A percentile compares a stretch with the other conserved stretches of the same genome.
Conservation (phyloP, 495 filamentous ascomycete species). For the Choiromyces venosus region DNA sequence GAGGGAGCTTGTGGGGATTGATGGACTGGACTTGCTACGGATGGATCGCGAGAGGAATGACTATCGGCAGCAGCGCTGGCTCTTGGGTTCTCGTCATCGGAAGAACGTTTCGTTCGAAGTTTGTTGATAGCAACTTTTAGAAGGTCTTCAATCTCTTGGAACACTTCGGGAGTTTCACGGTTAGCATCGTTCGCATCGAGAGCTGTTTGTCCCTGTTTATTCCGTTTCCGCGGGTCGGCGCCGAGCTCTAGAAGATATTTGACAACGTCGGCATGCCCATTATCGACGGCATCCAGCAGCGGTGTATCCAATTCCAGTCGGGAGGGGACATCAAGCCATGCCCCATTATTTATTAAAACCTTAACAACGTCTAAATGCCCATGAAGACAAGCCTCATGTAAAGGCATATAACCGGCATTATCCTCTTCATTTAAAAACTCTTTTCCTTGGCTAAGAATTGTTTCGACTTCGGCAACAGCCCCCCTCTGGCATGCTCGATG, state of each 20-base stretch:
- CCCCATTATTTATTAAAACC: constrained; percentile 71
- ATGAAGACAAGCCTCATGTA: constrained; percentile 83
- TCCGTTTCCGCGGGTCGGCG: constrained; percentile 80
- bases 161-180: constrained; percentile 32
- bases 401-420: constrained; percentile 86
- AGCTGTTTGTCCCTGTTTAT: constrained; percentile 79
- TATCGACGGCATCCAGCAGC: constrained; percentile 91
- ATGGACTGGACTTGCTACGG: constrained; percentile 60
- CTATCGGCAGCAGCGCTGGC: constrained; percentile 48
- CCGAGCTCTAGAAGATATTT: constrained; percentile 75
- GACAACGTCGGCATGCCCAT: constrained; percentile 86
- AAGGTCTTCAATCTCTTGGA: constrained; percentile 54
- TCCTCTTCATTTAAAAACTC: constrained; percentile 85
- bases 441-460: constrained; percentile 60
- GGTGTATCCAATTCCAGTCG: constrained; percentile 90
- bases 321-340: constrained; percentile 66
- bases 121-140: constrained; percentile 48
- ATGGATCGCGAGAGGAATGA: constrained; percentile 60
- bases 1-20: constrained; percentile 49
- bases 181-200: constrained; percentile 71
- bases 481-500: constrained; percentile 40
- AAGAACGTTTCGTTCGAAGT: constrained; percentile 36
- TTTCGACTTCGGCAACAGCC: constrained; percentile 29
- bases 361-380: constrained; percentile 77
- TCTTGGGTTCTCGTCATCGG: constrained; percentile 52